A percentile compares a stretch with the other conserved stretches of the same genome.
These are phyloP conservation scores for Puccinia hordei DNA, from an alignment of 1,284 basidiomycete genomes.

Conservation along the genomic window DNA sequence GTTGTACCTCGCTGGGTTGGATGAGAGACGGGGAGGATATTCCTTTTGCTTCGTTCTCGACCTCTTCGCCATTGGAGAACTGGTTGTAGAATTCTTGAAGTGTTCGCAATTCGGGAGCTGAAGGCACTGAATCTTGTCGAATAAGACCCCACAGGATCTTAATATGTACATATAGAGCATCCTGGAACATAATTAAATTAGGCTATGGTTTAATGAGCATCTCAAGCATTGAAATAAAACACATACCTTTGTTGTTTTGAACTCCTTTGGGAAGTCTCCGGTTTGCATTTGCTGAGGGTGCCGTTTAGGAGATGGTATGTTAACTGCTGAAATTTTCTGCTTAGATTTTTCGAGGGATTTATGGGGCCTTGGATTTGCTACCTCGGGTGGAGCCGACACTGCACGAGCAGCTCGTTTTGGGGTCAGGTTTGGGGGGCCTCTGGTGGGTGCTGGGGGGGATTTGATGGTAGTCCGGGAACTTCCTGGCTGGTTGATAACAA, in stretches of 20 bases:
- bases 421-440: background rate
- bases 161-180: slow-evolving; percentile 25
- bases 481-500: too few species aligned
- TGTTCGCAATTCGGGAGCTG: background rate
- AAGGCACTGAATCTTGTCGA: slow-evolving; percentile 15
- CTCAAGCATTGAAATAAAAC: background rate
- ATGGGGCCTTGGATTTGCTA: background rate
- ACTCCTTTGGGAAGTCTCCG: too few species aligned
- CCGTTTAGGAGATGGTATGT: background rate
- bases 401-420: background rate
- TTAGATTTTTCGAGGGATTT: background rate
- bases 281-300: too few species aligned
- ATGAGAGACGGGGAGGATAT: background rate
- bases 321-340: background rate
- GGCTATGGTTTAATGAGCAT: background rate
- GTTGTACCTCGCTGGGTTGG: background rate
- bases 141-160: slow-evolving; percentile 31
- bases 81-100: slow-evolving; percentile 12
- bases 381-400: background rate
- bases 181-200: background rate
- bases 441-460: too few species aligned
- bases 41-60: background rate
- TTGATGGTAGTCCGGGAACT: too few species aligned
- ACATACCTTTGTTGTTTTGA: slow-evolving; percentile 16
- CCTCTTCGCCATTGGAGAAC: background rate